Percentiles rank a stretch among this genome's conserved stretches.
Conservation (phyloP, 148 eudicot genomes). For the Rhododendron griersonianum region DNA sequence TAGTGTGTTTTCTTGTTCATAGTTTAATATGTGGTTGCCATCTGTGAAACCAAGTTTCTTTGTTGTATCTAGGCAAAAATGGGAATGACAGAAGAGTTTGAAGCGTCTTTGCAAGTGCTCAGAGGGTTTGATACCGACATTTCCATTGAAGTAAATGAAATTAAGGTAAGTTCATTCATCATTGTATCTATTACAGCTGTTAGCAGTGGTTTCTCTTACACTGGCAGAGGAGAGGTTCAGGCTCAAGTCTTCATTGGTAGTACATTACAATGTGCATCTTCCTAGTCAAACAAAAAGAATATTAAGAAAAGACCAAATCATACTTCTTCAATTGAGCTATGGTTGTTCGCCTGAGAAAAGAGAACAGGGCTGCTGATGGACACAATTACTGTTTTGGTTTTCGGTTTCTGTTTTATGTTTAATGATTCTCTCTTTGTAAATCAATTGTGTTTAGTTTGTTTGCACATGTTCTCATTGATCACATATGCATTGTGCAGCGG, state of each 20-base stretch:
- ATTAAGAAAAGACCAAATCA: not conserved
- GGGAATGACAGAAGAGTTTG: conserved; percentile 90
- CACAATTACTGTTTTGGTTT: not conserved
- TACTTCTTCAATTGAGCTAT: not conserved
- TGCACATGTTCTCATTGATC: conserved; percentile 25
- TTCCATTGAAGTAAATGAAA: conserved; percentile 75
- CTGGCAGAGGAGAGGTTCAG: not conserved
- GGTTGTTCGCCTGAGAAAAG: not conserved
- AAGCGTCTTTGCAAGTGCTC: conserved; percentile 93
- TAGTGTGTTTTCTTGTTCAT: not conserved
- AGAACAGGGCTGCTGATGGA: not conserved
- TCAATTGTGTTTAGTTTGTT: conserved; percentile 5
- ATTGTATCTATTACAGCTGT: not conserved
- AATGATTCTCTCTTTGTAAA: not conserved
- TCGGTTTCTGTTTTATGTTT: not conserved
- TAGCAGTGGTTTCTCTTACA: not conserved
- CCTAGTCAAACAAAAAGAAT: not conserved
- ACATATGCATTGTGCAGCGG: conserved; percentile 43
- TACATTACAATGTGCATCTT: not conserved
- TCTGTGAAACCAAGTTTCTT: conserved; percentile 1
- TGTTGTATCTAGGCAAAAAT: conserved; percentile 69
- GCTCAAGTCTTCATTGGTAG: not conserved
- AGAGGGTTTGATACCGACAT: conserved; percentile 94
- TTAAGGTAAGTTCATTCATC: conserved; percentile 51
- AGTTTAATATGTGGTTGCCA: not conserved